Evolutionary conservation across 2,329 filamentous ascomycete genomes (phyloP), one percentile per base, ranked within the genome.

Genomic region (Volutella citrinella): DNA sequence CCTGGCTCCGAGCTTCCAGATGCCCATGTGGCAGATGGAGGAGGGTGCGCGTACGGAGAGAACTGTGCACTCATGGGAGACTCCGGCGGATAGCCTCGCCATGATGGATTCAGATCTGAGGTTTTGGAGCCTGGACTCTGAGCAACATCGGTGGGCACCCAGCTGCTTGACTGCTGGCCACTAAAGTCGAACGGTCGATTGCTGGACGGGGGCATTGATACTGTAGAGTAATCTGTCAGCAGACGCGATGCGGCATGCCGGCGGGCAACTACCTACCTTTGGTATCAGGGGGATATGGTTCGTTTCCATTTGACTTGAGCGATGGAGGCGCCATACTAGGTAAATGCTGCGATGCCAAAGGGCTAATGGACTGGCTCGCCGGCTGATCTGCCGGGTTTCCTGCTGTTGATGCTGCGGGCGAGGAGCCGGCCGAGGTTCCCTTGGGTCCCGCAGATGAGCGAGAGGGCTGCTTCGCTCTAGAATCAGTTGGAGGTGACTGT

Each of bases 401-500:
- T n/a, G n/a, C 63, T 14, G 60, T 58, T 30, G 67, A 55, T 38
- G 66, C 62, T 13, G 66, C 63, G 18, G 74, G 69, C 12, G 74
- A 75, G 6, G 69, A 70, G 13, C 71, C 69, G 24, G 68, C 57
- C 6, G 73, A 74, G 13, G 59, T 54, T 24, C 61, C 54, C 41
- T 63, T 66, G 18, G 63, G 54, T 7, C 63, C 63, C 11, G 61
- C 54, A 5, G 64, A 60, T 22, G 63, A 54, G 31, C 63, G 62
- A 13, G 63, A 55, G 4, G 58, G 48, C 36, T 59, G 61, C 43
- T 70, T 73, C 23, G 66, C 63, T 35, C 65, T 63, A 14, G 61
- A 49, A 16, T 74, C 65, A 27, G 65, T 56, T 9, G 73, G 70
- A 17, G 76, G 78, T 47, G 79, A 75, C 57, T 89, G 86, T 46